phyloP scores from a whole-genome alignment of 164 flowering plant genomes.

The Cinnamomum micranthum region DNA sequence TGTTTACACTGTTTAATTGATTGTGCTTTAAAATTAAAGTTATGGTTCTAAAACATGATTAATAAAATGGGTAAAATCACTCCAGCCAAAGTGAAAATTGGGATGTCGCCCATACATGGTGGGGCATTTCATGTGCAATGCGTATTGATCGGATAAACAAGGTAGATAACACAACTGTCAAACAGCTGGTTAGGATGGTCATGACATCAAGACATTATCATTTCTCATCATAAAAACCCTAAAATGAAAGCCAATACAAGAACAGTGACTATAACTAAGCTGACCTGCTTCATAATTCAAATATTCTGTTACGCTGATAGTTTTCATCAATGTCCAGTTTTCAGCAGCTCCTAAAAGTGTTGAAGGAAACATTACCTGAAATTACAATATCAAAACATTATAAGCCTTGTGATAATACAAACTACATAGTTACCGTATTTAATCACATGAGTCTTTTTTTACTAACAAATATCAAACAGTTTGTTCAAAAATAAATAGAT shows the following conservation, averaged over 20 bases:
- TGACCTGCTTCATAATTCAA: slow-evolving; percentile 87
- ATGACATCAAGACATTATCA: not conserved
- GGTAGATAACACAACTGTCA: not conserved
- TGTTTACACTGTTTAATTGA: too few species aligned
- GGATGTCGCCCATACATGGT: too few species aligned
- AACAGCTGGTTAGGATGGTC: too few species aligned
- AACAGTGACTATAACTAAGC: slow-evolving; percentile 1
- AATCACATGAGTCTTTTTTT: not conserved
- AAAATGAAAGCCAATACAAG: not conserved
- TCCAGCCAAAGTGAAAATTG: too few species aligned
- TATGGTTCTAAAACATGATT: too few species aligned
- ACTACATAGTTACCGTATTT: not conserved
- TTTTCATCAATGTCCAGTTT: slow-evolving; percentile 92
- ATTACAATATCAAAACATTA: not conserved
- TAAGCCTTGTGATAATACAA: not conserved
- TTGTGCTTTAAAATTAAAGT: too few species aligned
- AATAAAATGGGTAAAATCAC: too few species aligned
- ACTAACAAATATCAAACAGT: too few species aligned
- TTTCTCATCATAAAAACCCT: not conserved
- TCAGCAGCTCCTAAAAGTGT: slow-evolving; percentile 87
- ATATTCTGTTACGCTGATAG: slow-evolving; percentile 91
- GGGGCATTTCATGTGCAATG: too few species aligned
- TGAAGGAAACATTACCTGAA: slow-evolving; percentile 93
- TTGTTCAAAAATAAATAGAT: too few species aligned
- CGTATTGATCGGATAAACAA: too few species aligned